phyloP scores from a whole-genome alignment of 2,329 filamentous ascomycete genomes.

The Pyricularia pennisetigena region DNA sequence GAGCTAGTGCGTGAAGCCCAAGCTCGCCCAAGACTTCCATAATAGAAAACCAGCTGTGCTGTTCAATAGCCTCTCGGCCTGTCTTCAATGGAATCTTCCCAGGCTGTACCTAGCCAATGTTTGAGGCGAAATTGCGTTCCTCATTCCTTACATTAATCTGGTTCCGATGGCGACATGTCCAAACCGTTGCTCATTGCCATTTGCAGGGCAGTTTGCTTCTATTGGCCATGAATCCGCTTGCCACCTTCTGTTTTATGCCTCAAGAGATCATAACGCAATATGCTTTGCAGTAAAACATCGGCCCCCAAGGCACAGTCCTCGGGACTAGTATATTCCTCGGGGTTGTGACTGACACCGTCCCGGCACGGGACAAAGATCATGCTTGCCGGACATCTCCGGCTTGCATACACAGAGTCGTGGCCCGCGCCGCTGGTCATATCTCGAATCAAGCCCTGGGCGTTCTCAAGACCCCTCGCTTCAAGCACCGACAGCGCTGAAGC shows the following conservation, averaged over 20 bases:
- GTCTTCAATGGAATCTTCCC: too few relatives aligned
- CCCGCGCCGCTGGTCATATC: conserved; percentile 32
- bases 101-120: too few relatives aligned
- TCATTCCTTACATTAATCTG: too few relatives aligned
- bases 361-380: conserved; percentile 60
- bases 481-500: conserved; percentile 48
- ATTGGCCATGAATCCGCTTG: too few relatives aligned
- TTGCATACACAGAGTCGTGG: conserved; percentile 48
- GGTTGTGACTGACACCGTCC: conserved; percentile 54
- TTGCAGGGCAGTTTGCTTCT: too few relatives aligned
- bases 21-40: too few relatives aligned
- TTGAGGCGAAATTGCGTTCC: too few relatives aligned
- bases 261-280: conserved; percentile 14
- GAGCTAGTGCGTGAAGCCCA: too few relatives aligned
- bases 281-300: conserved; percentile 31
- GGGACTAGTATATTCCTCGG: conserved; percentile 48
- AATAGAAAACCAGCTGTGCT: too few relatives aligned
- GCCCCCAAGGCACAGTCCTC: conserved; percentile 50
- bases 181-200: too few relatives aligned
- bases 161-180: too few relatives aligned
- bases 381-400: conserved; percentile 46
- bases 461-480: conserved; percentile 24
- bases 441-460: conserved; percentile 17
- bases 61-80: too few relatives aligned
- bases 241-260: background rate